Conservation (phyloP, 768 basidiomycete genomes). For the Rubroboletus pulcherrimus region DNA sequence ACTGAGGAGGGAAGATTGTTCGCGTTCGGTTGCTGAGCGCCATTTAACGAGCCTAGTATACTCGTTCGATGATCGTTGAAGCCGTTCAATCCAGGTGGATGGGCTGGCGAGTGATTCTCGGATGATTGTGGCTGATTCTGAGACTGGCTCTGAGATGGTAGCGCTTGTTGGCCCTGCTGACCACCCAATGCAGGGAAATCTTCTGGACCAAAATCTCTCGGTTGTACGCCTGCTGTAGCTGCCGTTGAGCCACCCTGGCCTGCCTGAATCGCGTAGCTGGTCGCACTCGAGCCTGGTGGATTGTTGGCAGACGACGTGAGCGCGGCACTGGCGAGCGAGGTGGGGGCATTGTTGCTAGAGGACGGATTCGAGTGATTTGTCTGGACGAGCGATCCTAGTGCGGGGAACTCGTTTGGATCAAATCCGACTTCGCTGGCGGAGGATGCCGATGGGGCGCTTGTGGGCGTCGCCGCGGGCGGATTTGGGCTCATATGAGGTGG, state of each 20-base stretch:
- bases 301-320: conserved; percentile 29
- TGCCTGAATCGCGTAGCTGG: conserved; percentile 82
- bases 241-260: conserved; percentile 43
- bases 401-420: conserved; percentile 87
- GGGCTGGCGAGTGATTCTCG: conserved; percentile 36
- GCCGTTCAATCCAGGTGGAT: conserved; percentile 78
- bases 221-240: conserved; percentile 9
- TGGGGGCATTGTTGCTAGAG: conserved; percentile 30
- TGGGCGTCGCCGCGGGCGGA: conserved; percentile 35
- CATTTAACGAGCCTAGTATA: conserved; percentile 49
- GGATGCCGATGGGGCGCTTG: conserved; percentile 55
- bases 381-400: conserved; percentile 63
- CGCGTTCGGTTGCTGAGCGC: conserved; percentile 22
- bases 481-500: conserved; percentile 56
- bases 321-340: conserved; percentile 18
- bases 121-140: conserved; percentile 31
- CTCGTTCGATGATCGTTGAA: conserved; percentile 54
- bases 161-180: conserved; percentile 38
- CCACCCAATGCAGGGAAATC: conserved; percentile 88
- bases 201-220: conserved; percentile 65
- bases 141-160: conserved; percentile 25
- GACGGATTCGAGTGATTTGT: conserved; percentile 39
- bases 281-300: conserved; percentile 34
- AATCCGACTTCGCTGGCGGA: conserved; percentile 74
- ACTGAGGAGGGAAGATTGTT: conserved; percentile 22